A percentile compares a stretch with the other conserved stretches of the same genome.
Evolutionary conservation across 1,284 basidiomycete species (phyloP).

Genomic region (Ceraceosorus guamensis): DNA sequence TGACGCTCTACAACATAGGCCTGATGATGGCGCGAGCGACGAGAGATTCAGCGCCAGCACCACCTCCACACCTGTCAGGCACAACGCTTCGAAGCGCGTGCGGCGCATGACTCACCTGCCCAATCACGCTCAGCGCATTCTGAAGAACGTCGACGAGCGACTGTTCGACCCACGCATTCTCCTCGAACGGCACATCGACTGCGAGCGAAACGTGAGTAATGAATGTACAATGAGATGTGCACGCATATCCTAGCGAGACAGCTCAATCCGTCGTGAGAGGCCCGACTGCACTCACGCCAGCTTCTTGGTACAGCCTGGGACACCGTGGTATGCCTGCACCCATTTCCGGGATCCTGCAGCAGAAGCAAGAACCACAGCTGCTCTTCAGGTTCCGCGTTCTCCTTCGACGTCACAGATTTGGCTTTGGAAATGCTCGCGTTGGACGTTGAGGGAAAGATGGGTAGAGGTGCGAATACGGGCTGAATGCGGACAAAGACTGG

Average conservation of each 20-base stretch:
- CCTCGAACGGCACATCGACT: constrained; percentile 37
- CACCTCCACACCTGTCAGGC: too few relatives aligned
- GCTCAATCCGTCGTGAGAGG: too few relatives aligned
- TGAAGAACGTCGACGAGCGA: constrained; percentile 42
- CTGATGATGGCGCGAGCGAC: too few relatives aligned
- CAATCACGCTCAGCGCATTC: constrained; percentile 35
- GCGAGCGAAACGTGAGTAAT: constrained; percentile 3
- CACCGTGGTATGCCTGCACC: constrained; percentile 35
- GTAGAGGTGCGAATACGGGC: constrained; percentile 52
- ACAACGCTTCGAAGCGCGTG: too few relatives aligned
- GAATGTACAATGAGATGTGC: background rate
- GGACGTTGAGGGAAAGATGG: constrained; percentile 8
- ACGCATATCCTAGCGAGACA: background rate
- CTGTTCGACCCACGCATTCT: constrained; percentile 46
- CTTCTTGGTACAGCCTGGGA: constrained; percentile 38
- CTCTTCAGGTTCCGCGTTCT: constrained; percentile 5
- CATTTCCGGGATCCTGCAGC: constrained; percentile 38
- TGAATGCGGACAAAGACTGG: constrained; percentile 90
- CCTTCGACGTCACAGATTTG: too few relatives aligned
- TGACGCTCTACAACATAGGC: too few relatives aligned
- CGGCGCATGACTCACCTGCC: constrained; percentile 18
- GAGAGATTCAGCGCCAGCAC: too few relatives aligned
- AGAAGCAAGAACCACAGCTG: constrained; percentile 36
- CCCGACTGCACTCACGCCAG: constrained; percentile 41
- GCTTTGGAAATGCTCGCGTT: too few relatives aligned